A percentile compares a stretch with the other conserved stretches of the same genome.
Evolutionary conservation across 495 filamentous ascomycete species (phyloP).

Genomic region (Friedmanniomyces endolithicus): DNA sequence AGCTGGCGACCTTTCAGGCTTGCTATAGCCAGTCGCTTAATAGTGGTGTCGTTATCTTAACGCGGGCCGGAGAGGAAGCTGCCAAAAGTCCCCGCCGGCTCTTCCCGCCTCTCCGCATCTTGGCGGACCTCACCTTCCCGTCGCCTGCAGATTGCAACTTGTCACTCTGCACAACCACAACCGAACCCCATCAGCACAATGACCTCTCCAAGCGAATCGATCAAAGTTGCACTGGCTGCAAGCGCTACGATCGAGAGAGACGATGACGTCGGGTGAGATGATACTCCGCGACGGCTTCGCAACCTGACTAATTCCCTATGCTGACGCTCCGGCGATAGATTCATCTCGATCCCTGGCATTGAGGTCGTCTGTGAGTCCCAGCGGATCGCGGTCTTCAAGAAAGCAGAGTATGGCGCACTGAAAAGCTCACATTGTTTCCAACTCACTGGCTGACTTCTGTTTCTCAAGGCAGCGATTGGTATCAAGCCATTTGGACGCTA

Average conservation of each 20-base stretch:
- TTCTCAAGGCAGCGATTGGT: neutral
- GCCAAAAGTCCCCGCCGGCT: neutral
- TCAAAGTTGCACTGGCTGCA: neutral
- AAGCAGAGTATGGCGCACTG: neutral
- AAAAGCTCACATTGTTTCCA: neutral
- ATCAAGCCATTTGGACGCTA: neutral
- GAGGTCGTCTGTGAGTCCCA: neutral
- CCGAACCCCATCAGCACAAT: neutral
- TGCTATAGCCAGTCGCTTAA: too few species aligned
- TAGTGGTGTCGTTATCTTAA: too few species aligned
- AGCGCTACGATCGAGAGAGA: neutral
- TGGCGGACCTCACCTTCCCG: neutral
- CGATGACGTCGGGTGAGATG: neutral
- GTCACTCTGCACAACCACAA: neutral
- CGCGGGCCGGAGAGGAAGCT: too few species aligned
- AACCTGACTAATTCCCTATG: neutral
- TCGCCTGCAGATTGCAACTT: neutral
- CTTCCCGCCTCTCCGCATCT: neutral
- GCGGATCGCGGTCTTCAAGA: neutral
- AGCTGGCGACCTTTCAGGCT: too few species aligned
- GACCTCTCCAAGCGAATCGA: neutral
- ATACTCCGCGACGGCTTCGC: neutral
- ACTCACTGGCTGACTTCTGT: neutral
- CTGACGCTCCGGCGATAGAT: neutral
- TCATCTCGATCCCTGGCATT: neutral